Base-by-base conservation (phyloP, 192 early-diverging fungal species). In the Lunasporangiospora selenospora region DNA sequence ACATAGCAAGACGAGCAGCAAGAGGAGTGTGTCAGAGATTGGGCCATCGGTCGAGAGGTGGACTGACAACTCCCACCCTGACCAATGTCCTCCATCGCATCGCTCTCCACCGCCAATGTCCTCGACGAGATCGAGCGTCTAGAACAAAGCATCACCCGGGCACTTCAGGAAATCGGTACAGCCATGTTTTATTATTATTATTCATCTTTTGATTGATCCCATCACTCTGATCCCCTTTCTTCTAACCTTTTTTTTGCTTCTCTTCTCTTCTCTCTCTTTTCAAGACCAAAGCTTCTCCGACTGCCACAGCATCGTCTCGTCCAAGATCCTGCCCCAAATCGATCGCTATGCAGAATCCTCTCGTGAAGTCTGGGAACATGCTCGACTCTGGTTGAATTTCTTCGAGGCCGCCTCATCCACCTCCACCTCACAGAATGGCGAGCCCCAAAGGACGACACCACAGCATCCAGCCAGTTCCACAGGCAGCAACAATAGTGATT, bases 91-190 rank as follows among this genome's bases (percentile, higher is more conserved):
- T n/a, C n/a, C n/a, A n/a, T n/a, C n/a, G n/a, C n/a, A n/a, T n/a
- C 63, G 18, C 6, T 51, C 58, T 52, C 61, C 2, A 63, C 51
- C 10, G 24, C 41, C 18, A 57, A 78, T 8, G 62, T 62, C 36
- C 55, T 67, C 62, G 63, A 75, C 60, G 78, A 83, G 37, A 63
- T 83, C 23, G 84, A 86, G 62, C 78, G 79, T 29, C 50, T 86
- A 29, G 76, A 86, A 24, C 84, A 86, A 45, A 71, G 75, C 41
- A 83, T 86, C 36, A 86, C 84, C 11, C 69, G 81, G 29, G 80
- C 81, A 9, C 56, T 86, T 10, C 84, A 83, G 62, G 75, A 75
- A 10, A 80, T 83, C 45, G 69, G 69, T 73, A 73, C n/a, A n/a
- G n/a, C n/a, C n/a, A n/a, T n/a, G n/a, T n/a, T n/a, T n/a, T n/a